Conservation (phyloP, 2,329 filamentous ascomycete genomes). For the Fusarium tuaranense region DNA sequence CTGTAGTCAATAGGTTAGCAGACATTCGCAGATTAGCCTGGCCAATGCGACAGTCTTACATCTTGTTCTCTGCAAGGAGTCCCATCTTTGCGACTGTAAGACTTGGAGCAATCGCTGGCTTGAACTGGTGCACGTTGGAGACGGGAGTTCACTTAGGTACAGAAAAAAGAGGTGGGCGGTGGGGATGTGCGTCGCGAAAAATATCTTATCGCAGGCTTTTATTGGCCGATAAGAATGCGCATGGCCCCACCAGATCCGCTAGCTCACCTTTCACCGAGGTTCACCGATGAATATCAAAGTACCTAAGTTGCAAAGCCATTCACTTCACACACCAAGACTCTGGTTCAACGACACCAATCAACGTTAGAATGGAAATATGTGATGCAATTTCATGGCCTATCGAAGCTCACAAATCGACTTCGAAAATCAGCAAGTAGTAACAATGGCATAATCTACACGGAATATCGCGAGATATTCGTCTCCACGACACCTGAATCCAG, state of each 20-base stretch:
- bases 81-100: constrained; percentile 47
- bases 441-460: constrained; percentile 38
- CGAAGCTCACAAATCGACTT: background rate
- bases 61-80: constrained; percentile 52
- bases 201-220: constrained; percentile 42
- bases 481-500: constrained; percentile 14
- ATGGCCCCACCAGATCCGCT: background rate
- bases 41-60: constrained; percentile 36
- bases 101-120: constrained; percentile 14
- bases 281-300: background rate
- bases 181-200: constrained; percentile 39
- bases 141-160: constrained; percentile 10
- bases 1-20: constrained; percentile 39
- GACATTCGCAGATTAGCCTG: background rate
- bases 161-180: constrained; percentile 48
- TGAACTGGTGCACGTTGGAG: constrained; percentile 16
- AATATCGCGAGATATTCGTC: constrained; percentile 14
- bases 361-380: background rate
- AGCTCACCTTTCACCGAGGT: constrained; percentile 28
- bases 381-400: constrained; percentile 5
- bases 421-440: constrained; percentile 16
- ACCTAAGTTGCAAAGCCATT: too few species aligned
- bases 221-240: constrained; percentile 39
- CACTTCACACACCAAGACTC: background rate
- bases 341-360: background rate